Base-by-base conservation (phyloP, 108 stramenopile species). In the Fragilaria crotonensis region DNA sequence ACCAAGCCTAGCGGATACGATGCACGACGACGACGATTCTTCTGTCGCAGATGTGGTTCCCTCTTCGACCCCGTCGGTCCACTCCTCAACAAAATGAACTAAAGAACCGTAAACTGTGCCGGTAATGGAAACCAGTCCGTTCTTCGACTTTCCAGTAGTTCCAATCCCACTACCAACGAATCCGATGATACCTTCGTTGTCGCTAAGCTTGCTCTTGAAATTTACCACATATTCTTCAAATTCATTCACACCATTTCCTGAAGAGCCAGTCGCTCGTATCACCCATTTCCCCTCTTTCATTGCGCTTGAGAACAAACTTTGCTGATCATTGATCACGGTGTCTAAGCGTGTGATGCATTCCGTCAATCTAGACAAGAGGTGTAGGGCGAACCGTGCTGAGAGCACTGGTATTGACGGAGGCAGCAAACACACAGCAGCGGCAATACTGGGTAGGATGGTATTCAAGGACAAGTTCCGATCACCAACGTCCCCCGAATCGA, bases 361-460 rank as follows among this genome's bases (percentile, higher is more conserved):
- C 1, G 77, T 70, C 30, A 87, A 36, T 49, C 74, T 49, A 20
- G 85, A 82, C 47, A 91, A 41, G 11, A 87, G 45, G 22, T 67
- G 54, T 49, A 85, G 59, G 25, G 84, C 84, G 60, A 65, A 79
- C 47, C 80, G 63, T 29, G 68, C 50, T 26, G 89, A 91, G 22
- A 91, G 60, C 46, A 76, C 62, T 23, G 89, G 89, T 53, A 91
- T 83, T 20, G 72, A 81, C 7, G 79, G 63, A 25, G 86, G 86
- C 18, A 84, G 55, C 49, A 87, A 62, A 58, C 78, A 81, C 25
- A 91, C 41, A 18, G 70, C 55, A 11, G 82, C 64, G 31, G 77
- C 81, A 9, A 91, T 45, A 46, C 79, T 71, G 5, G 85, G 80
- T 17, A 87, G 64, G 33, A 91, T 48, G 21, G 58, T 41, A 25